Conservation (phyloP, 495 filamentous ascomycete species). For the Lentithecium fluviatile region DNA sequence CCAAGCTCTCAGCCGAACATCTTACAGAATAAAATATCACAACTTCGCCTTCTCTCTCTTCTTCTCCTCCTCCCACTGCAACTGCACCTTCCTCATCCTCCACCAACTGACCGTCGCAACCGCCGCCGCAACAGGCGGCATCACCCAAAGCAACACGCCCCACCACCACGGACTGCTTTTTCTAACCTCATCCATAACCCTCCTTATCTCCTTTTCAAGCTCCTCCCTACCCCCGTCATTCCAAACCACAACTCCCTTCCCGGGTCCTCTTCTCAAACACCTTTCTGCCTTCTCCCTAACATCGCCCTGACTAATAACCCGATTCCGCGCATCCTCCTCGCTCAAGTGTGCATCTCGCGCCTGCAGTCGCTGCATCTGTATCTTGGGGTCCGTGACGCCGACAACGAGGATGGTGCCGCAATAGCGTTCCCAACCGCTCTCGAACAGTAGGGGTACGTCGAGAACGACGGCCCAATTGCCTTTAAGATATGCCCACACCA, state of each 20-base stretch:
- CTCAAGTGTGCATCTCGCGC: conserved; percentile 70
- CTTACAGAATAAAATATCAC: conserved; percentile 43
- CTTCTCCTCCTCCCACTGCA: conserved; percentile 66
- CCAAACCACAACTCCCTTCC: conserved; percentile 73
- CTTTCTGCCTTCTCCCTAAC: conserved; percentile 75
- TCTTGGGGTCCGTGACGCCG: conserved; percentile 65
- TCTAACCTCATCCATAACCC: conserved; percentile 61
- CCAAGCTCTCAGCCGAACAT: background rate
- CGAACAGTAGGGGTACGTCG: conserved; percentile 89
- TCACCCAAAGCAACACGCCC: conserved; percentile 68
- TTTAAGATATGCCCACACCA: conserved; percentile 53
- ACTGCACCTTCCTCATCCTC: conserved; percentile 64
- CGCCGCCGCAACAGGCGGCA: conserved; percentile 67
- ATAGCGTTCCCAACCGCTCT: conserved; percentile 74
- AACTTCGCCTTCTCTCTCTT: conserved; percentile 67
- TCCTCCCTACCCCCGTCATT: conserved; percentile 76
- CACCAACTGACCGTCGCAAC: conserved; percentile 65
- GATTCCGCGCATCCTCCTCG: conserved; percentile 74
- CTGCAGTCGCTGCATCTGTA: conserved; percentile 76
- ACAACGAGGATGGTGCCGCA: conserved; percentile 85
- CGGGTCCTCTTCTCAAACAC: conserved; percentile 60
- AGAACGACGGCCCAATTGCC: conserved; percentile 87
- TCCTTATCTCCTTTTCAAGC: conserved; percentile 61
- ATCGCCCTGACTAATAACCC: conserved; percentile 81
- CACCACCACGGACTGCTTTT: conserved; percentile 73